Evolutionary conservation across 495 filamentous ascomycete species (phyloP).

Genomic region (Saxophila tyrrhenica): DNA sequence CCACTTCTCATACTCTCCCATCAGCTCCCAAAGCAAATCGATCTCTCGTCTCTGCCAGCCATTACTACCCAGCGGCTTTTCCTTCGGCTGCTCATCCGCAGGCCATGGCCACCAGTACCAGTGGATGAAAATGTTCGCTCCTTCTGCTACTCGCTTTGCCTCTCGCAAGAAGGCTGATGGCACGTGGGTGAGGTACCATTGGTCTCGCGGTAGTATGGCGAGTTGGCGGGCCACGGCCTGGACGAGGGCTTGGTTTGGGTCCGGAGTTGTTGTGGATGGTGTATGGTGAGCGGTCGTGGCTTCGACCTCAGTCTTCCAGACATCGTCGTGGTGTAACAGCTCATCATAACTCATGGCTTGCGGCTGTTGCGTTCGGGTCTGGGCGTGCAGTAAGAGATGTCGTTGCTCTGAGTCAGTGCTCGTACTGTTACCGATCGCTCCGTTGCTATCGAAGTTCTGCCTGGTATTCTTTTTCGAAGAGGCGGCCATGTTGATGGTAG

Average conservation of each 20-base stretch:
- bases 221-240: neutral
- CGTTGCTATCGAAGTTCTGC: too few species aligned
- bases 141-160: neutral
- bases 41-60: neutral
- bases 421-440: too few species aligned
- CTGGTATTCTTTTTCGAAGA: too few species aligned
- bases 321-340: too few species aligned
- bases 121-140: neutral
- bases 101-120: neutral
- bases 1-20: neutral
- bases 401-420: too few species aligned
- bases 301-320: too few species aligned
- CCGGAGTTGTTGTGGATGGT: neutral
- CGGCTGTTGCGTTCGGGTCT: too few species aligned
- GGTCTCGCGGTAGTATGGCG: neutral
- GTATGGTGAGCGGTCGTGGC: too few species aligned
- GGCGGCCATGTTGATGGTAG: too few species aligned
- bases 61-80: neutral
- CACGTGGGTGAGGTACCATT: neutral
- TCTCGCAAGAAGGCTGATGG: neutral
- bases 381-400: too few species aligned
- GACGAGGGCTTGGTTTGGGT: neutral
- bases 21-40: neutral
- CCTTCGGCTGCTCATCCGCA: neutral
- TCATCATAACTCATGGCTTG: too few species aligned